Evolutionary conservation across 805 yeast species (phyloP), one percentile per base, ranked within the genome.

Genomic region (Lipomyces chichibuensis): DNA sequence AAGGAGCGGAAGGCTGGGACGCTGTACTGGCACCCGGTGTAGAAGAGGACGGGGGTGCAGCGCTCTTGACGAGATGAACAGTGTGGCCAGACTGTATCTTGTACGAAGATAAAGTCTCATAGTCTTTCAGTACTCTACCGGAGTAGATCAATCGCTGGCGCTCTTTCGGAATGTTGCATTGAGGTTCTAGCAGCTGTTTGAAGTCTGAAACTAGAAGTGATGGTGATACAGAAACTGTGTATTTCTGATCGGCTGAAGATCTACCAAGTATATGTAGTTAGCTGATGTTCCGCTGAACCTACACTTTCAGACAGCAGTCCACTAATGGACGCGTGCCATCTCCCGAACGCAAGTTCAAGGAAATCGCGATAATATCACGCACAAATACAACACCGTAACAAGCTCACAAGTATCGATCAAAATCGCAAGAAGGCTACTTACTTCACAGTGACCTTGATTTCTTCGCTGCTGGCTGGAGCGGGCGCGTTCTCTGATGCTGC

Each of bases 141-240:
- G 97, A 90, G 80, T 90, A 94, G 75, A 94, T 93, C 76, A 94
- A 83, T 66, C 98, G 84, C 79, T 93, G 98, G 68, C 89, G 85
- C n/a, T 84, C 89, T 0, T 85, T 87, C 4, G 96, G 88, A 56
- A 92, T 82, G 27, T 85, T 88, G 5, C 92, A 79, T 66, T 82
- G 84, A 25, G 81, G 80, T 32, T 87, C 87, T 61, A 94, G 82
- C 71, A 81, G 81, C 49, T 83, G 83, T 78, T 94, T 94, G 71
- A 94, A 83, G 68, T 88, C 90, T 27, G 81, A 80, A 43, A 94
- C 87, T 1, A 93, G 86, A 57, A 82, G 76, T 17, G 83, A 71
- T 0, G 86, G 77, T 23, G 84, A 81, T 35, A 90, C 83, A 3
- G 82, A 75, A 60, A 92, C 83, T 59, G 88, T 87, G 81, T 88